Evolutionary conservation across 345 rosid genomes (phyloP), one percentile per base, ranked within the genome.

Genomic region (Syzygium grande): DNA sequence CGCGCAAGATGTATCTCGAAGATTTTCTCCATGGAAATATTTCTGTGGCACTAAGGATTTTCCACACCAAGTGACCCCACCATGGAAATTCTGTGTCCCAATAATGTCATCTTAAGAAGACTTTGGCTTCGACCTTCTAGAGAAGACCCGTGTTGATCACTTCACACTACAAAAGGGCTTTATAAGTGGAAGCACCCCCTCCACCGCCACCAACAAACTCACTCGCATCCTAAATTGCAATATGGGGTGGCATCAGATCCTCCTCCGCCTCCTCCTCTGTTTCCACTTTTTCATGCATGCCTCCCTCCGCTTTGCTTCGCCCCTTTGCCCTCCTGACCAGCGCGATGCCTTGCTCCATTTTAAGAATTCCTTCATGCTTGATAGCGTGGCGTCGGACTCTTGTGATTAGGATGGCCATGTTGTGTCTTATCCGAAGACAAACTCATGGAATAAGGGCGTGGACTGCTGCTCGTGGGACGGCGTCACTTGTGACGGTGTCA

Each of bases 1-100:
- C 11, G 2, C n/a, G 0, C 61, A 0, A 9, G 12, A 56, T 1
- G 1, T 25, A 22, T 22, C 59, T 21, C 3, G 5, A 56, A 56
- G 61, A 23, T 56, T 56, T 56, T 23, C 23, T 27, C 61, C 10
- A 9, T 25, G n/a, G 43, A 41, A 41, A 41, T 41, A 41, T 22
- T 56, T 56, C 61, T 23, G 23, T 5, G 0, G n/a, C 30, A 12
- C 29, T 25, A 27, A 59, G 5, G 27, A 25, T 27, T 59, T 1
- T 27, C 68, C 68, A 59, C 68, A 56, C 61, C 68, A 59, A 27
- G 29, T 59, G 14, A 59, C 68, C 68, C 68, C 68, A 56, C n/a
- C 2, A 59, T 12, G 4, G 0, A 56, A 27, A 56, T 56, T 56
- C 5, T 0, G 2, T 0, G 2, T 5, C 30, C 30, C 7, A 0